A percentile compares a stretch with the other conserved stretches of the same genome.
phyloP scores from a whole-genome alignment of 129 eudicot species.

The Artemisia argyi region DNA sequence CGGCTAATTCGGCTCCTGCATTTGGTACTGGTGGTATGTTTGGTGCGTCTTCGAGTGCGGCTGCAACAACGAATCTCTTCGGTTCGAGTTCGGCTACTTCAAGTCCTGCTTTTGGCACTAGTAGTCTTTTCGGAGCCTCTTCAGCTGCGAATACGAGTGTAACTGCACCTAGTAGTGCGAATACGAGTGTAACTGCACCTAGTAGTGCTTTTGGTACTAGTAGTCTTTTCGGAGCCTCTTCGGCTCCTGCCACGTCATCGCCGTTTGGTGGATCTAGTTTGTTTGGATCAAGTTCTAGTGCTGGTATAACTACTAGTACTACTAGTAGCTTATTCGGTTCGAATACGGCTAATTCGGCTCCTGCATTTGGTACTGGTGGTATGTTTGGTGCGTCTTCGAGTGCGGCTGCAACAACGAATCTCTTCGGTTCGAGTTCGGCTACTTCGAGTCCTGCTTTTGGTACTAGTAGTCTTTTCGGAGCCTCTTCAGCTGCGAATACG shows the following conservation, averaged over 20 bases:
- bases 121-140: neutral
- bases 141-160: too few relatives aligned
- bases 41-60: neutral
- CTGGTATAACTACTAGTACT: too few relatives aligned
- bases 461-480: neutral
- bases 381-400: conserved; percentile 8
- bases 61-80: too few relatives aligned
- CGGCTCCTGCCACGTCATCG: conserved; percentile 25
- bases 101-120: conserved; percentile 16
- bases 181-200: too few relatives aligned
- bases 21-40: conserved; percentile 1
- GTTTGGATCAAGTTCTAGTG: conserved; percentile 33
- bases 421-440: too few relatives aligned
- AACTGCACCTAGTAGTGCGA: too few relatives aligned
- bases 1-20: conserved; percentile 19
- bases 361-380: conserved; percentile 13
- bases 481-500: too few relatives aligned
- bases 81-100: too few relatives aligned
- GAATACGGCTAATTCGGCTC: conserved; percentile 7
- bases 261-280: conserved; percentile 24
- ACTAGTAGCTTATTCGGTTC: conserved; percentile 34
- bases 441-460: conserved; percentile 8
- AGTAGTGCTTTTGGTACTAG: too few relatives aligned
- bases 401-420: too few relatives aligned
- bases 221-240: too few relatives aligned